These are phyloP conservation scores for Penicillium thymicola DNA, from an alignment of 2,329 filamentous ascomycete genomes.

Conservation along the genomic window DNA sequence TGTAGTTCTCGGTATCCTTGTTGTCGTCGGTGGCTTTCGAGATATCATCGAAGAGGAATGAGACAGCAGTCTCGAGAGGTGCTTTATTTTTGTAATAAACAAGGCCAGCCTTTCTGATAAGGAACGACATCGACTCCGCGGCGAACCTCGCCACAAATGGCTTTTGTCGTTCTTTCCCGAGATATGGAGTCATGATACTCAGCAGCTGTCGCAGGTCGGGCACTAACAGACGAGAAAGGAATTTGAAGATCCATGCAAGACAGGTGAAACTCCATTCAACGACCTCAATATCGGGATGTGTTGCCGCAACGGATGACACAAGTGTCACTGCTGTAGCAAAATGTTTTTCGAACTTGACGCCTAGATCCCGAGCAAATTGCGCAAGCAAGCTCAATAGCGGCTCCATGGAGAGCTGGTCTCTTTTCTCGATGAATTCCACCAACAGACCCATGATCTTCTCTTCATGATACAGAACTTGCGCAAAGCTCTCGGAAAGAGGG, in stretches of 20 bases:
- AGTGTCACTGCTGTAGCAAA: conserved; percentile 73
- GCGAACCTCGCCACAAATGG: conserved; percentile 87
- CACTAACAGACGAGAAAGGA: conserved; percentile 81
- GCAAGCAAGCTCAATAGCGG: conserved; percentile 83
- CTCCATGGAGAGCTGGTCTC: conserved; percentile 77
- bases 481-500: conserved; percentile 81
- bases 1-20: conserved; percentile 58
- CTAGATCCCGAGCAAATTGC: conserved; percentile 92
- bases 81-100: conserved; percentile 68
- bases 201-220: conserved; percentile 82
- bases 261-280: conserved; percentile 97
- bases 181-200: conserved; percentile 74
- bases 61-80: conserved; percentile 67
- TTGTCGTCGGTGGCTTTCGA: conserved; percentile 31
- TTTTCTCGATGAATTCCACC: conserved; percentile 69
- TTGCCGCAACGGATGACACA: conserved; percentile 73
- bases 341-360: conserved; percentile 80
- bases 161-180: conserved; percentile 79
- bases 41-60: conserved; percentile 69
- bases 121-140: conserved; percentile 90
- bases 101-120: conserved; percentile 82
- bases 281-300: conserved; percentile 76
- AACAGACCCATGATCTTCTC: conserved; percentile 77
- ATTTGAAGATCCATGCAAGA: conserved; percentile 95
- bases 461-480: conserved; percentile 89